A percentile compares a stretch with the other conserved stretches of the same genome.
phyloP scores from a whole-genome alignment of 2,329 filamentous ascomycete species.

The Xylariaceae sp. region DNA sequence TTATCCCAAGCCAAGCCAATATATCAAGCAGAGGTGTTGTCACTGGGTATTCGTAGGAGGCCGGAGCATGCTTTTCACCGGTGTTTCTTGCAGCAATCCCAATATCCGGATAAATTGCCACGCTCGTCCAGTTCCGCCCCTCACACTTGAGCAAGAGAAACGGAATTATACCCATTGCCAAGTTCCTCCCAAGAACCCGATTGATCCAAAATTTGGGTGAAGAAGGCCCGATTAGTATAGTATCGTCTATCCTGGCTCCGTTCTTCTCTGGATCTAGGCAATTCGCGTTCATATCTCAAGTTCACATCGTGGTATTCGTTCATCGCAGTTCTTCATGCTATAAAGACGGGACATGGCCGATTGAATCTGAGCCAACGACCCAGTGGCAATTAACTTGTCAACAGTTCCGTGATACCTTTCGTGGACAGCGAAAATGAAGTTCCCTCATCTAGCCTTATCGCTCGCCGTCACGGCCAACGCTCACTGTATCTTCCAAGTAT shows the following conservation, averaged over 20 bases:
- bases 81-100: conserved; percentile 2
- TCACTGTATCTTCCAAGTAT: conserved; percentile 43
- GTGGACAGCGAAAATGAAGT: conserved; percentile 39
- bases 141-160: conserved; percentile 1
- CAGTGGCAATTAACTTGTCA: background rate
- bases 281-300: background rate
- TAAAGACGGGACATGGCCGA: conserved; percentile 8
- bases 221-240: conserved; percentile 15
- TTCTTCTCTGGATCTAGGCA: conserved; percentile 12
- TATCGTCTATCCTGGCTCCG: conserved; percentile 1
- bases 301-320: background rate
- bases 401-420: background rate
- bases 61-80: background rate
- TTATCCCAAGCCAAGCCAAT: conserved; percentile 2
- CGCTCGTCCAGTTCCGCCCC: conserved; percentile 14
- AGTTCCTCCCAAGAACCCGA: background rate
- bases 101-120: conserved; percentile 24
- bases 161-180: background rate
- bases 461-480: conserved; percentile 37
- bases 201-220: background rate
- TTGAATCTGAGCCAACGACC: background rate
- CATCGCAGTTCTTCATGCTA: background rate
- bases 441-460: conserved; percentile 35
- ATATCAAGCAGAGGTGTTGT: background rate
- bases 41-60: background rate